Percentiles rank a stretch among this genome's conserved stretches.
Conservation (phyloP, 495 filamentous ascomycete species). For the Xylaria telfairii region DNA sequence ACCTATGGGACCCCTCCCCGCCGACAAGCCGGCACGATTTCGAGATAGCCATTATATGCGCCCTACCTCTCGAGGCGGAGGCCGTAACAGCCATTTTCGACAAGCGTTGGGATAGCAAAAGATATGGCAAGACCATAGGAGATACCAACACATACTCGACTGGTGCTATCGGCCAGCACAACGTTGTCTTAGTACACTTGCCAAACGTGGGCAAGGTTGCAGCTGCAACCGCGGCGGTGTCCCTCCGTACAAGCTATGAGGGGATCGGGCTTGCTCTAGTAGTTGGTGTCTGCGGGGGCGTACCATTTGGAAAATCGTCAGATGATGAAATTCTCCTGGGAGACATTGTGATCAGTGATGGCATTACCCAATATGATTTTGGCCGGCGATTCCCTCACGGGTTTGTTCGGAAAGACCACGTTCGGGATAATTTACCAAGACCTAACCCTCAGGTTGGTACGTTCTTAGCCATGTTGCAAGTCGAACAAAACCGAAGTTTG, state of each 20-base stretch:
- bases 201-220: background rate
- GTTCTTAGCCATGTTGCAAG: no score
- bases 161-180: background rate
- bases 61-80: conserved; percentile 41
- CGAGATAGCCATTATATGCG: conserved; percentile 48
- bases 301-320: background rate
- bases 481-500: no score
- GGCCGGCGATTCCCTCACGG: no score
- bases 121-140: background rate
- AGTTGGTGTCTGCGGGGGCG: background rate
- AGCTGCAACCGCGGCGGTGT: background rate
- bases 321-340: background rate
- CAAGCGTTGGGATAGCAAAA: background rate
- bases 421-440: no score
- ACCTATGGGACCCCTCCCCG: no score
- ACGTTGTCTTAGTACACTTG: background rate
- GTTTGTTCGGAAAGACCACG: no score
- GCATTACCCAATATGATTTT: background rate
- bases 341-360: background rate
- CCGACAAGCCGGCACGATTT: no score
- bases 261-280: background rate
- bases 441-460: no score
- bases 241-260: background rate
- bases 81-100: conserved; percentile 34
- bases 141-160: background rate